Percentiles rank a stretch among this genome's conserved stretches.
Conservation (phyloP, 1,284 basidiomycete genomes). For the Cystobasidiaceae sp. region DNA sequence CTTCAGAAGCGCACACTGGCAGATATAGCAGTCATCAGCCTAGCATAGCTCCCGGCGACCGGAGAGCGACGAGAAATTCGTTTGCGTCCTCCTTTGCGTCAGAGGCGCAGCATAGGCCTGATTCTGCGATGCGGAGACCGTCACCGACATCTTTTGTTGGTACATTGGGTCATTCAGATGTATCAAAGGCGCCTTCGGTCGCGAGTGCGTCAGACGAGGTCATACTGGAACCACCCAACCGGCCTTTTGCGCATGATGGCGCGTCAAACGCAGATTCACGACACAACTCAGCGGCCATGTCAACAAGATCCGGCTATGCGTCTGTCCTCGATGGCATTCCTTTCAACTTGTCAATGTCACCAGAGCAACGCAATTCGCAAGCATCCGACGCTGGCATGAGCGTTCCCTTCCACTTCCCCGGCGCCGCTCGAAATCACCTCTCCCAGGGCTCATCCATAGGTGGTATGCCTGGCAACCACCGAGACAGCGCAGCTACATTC, state of each 20-base stretch:
- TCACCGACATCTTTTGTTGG: conserved; percentile 2
- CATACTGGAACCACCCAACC: conserved; percentile 11
- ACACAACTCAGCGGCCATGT: conserved; percentile 26
- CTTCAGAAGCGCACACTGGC: neutral
- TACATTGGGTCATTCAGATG: neutral
- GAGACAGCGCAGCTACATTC: conserved; percentile 9
- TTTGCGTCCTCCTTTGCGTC: conserved; percentile 12
- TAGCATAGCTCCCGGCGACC: neutral
- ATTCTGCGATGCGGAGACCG: neutral
- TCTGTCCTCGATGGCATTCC: conserved; percentile 33
- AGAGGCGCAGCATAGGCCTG: neutral
- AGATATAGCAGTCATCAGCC: neutral
- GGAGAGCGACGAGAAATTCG: conserved; percentile 6
- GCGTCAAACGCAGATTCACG: conserved; percentile 15
- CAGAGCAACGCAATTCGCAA: conserved; percentile 22
- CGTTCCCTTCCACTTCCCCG: neutral
- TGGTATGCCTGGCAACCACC: neutral
- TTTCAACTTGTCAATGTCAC: conserved; percentile 31
- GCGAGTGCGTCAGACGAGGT: conserved; percentile 11
- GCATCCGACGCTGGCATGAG: conserved; percentile 9
- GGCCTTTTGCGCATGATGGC: conserved; percentile 18
- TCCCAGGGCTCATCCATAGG: no score
- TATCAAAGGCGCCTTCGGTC: no score
- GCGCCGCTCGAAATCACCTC: neutral
- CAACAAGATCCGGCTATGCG: conserved; percentile 30